Evolutionary conservation across 495 filamentous ascomycete genomes (phyloP).

Genomic region (Xylona heveae): DNA sequence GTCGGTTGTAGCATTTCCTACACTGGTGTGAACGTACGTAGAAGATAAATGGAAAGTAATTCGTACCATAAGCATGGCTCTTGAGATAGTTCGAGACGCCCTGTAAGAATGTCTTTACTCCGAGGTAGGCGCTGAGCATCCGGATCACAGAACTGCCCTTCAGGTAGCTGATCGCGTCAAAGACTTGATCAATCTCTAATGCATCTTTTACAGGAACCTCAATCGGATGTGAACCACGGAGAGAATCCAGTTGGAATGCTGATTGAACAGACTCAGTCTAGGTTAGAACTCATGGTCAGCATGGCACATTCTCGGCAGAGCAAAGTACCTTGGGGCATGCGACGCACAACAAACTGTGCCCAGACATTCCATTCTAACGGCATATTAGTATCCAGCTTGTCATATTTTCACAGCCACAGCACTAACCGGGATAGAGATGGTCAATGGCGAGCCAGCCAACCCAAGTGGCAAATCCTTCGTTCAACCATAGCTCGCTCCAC

Average conservation of each 20-base stretch:
- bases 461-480: constrained; percentile 96
- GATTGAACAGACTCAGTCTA: constrained; percentile 75
- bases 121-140: constrained; percentile 78
- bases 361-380: constrained; percentile 69
- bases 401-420: not conserved
- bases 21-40: not conserved
- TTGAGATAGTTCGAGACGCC: constrained; percentile 81
- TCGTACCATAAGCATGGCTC: constrained; percentile 49
- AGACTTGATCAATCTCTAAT: constrained; percentile 88
- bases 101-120: constrained; percentile 63
- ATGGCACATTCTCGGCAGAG: constrained; percentile 5
- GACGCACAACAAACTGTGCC: constrained; percentile 72
- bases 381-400: constrained; percentile 5
- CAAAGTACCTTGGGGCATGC: constrained; percentile 31
- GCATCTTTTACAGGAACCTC: constrained; percentile 81
- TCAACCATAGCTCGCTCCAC: constrained; percentile 95
- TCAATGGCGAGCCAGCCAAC: constrained; percentile 88
- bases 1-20: constrained; percentile 78
- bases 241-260: constrained; percentile 71
- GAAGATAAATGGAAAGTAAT: not conserved
- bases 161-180: constrained; percentile 85
- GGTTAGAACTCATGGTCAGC: constrained; percentile 8
- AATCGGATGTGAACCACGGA: constrained; percentile 83
- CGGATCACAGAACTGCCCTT: constrained; percentile 91
- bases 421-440: constrained; percentile 58